phyloP scores from a whole-genome alignment of 345 rosid species.

The Boechera retrofracta region DNA sequence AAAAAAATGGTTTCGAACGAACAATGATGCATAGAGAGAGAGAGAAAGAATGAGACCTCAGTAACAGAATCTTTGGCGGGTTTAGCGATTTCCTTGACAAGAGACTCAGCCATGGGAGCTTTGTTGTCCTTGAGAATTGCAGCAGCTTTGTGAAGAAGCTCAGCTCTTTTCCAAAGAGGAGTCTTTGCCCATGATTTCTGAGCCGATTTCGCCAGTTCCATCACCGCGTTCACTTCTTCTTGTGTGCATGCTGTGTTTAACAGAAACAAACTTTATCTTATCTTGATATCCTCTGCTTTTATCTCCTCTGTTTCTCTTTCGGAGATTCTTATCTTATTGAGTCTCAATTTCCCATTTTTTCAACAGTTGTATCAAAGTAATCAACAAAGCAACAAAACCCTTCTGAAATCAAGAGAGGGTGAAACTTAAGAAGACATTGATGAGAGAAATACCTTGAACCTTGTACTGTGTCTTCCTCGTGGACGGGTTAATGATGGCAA shows the following conservation, averaged over 20 bases:
- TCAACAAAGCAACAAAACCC: too few relatives aligned
- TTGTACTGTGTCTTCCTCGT: slow-evolving; percentile 87
- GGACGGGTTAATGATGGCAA: slow-evolving; percentile 80
- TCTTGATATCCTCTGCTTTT: slow-evolving; percentile 8
- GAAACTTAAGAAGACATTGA: background rate
- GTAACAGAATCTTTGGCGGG: slow-evolving; percentile 95
- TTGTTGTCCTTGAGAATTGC: slow-evolving; percentile 88
- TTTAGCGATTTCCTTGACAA: slow-evolving; percentile 96
- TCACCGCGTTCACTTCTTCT: slow-evolving; percentile 91
- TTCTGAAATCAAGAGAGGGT: background rate
- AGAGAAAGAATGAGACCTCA: slow-evolving; percentile 55
- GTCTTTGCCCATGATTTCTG: slow-evolving; percentile 96
- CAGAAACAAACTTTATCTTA: slow-evolving; percentile 29
- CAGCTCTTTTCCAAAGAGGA: slow-evolving; percentile 98
- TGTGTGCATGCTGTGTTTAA: slow-evolving; percentile 79
- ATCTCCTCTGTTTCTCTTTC: slow-evolving; percentile 17
- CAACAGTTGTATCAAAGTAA: background rate
- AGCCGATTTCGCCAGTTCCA: slow-evolving; percentile 81
- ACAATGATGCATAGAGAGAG: background rate
- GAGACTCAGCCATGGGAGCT: slow-evolving; percentile 82
- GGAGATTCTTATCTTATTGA: background rate
- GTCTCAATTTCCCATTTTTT: background rate
- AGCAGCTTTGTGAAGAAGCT: slow-evolving; percentile 96
- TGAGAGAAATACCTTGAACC: slow-evolving; percentile 78
- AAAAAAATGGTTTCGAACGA: background rate